Conservation (phyloP, 257 asterid genomes). For the Solanum piurae region DNA sequence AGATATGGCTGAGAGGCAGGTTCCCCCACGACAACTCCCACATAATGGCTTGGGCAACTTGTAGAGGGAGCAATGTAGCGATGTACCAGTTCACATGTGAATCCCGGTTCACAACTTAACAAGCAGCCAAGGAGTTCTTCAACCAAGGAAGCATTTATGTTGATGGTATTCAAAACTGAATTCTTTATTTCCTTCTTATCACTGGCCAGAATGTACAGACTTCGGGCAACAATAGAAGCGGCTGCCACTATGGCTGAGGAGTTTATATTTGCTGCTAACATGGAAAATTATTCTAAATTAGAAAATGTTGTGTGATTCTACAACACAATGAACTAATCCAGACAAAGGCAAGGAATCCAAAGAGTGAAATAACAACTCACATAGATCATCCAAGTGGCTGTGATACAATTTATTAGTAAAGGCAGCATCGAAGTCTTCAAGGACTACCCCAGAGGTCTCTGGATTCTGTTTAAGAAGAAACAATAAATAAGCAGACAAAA, state of each 20-base stretch:
- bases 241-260: conserved; percentile 75
- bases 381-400: conserved; percentile 84
- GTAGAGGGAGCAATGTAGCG: conserved; percentile 65
- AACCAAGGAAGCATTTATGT: conserved; percentile 59
- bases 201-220: conserved; percentile 69
- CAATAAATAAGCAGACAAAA: neutral
- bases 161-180: conserved; percentile 33
- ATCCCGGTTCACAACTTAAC: conserved; percentile 73
- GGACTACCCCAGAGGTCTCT: conserved; percentile 64
- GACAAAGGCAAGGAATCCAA: conserved; percentile 1
- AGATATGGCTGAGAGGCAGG: conserved; percentile 63
- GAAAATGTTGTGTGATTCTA: neutral
- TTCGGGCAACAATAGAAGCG: conserved; percentile 88
- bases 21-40: conserved; percentile 70
- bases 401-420: conserved; percentile 85
- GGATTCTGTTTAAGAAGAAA: conserved; percentile 50
- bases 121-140: conserved; percentile 77
- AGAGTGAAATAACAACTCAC: conserved; percentile 43
- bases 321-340: neutral
- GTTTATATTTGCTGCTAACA: conserved; percentile 74
- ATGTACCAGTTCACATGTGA: conserved; percentile 66
- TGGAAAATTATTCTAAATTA: conserved; percentile 10
- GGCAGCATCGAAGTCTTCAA: conserved; percentile 86
- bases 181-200: conserved; percentile 29
- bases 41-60: conserved; percentile 79